Percentiles rank a stretch among this genome's conserved stretches.
Evolutionary conservation across 345 rosid genomes (phyloP).

Genomic region (Euphorbia pulcherrima): DNA sequence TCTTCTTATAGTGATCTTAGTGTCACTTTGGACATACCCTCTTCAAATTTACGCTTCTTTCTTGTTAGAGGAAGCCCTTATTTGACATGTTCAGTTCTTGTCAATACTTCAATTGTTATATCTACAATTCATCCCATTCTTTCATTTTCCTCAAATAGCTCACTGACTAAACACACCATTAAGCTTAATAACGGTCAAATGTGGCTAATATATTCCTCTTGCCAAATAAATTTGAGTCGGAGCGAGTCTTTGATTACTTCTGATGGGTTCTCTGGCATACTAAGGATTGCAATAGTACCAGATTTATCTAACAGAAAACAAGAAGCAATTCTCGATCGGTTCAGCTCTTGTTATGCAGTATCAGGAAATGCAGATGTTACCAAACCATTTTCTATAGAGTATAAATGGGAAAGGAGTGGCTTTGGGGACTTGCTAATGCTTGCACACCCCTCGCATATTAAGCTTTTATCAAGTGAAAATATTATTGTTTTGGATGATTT

Average conservation of each 20-base stretch:
- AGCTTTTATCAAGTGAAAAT: conserved; percentile 43
- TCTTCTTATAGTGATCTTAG: conserved; percentile 70
- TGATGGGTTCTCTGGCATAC: conserved; percentile 51
- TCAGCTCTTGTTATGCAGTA: conserved; percentile 71
- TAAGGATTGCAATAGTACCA: conserved; percentile 61
- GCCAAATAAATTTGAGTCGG: conserved; percentile 47
- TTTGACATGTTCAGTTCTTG: conserved; percentile 55
- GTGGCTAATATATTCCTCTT: conserved; percentile 76
- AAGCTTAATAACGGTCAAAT: conserved; percentile 78
- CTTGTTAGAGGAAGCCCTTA: conserved; percentile 86
- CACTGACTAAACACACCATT: conserved; percentile 54
- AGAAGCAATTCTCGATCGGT: conserved; percentile 67
- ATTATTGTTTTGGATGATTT: conserved; percentile 53
- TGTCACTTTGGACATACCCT: conserved; percentile 74
- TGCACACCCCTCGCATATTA: conserved; percentile 84
- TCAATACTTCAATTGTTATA: conserved; percentile 43
- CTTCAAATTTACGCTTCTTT: conserved; percentile 62
- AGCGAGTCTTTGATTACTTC: conserved; percentile 43
- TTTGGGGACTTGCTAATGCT: conserved; percentile 86
- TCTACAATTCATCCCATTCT: conserved; percentile 74
- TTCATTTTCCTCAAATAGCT: conserved; percentile 41
- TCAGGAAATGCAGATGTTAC: conserved; percentile 72
- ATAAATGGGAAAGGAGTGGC: conserved; percentile 81
- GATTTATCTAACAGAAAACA: conserved; percentile 28
- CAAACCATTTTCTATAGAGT: conserved; percentile 66